Base-by-base conservation (phyloP, 768 basidiomycete species). In the Mycena amicta region DNA sequence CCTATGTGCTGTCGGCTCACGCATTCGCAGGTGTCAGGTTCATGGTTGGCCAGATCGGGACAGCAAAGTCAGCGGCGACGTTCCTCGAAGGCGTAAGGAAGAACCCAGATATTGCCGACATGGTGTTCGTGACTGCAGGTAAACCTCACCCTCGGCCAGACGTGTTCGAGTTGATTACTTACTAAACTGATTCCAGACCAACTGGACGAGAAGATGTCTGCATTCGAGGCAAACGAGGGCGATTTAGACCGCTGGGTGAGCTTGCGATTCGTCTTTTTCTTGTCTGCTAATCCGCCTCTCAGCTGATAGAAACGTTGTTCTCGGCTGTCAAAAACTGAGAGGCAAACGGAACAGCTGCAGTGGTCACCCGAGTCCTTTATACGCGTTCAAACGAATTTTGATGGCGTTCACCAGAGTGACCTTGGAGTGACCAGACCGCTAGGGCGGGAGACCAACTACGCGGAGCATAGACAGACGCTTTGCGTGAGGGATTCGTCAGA, bases 221-320 rank as follows among this genome's bases (percentile, higher is more conserved):
- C 30, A 20, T 55, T 55, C 46, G 28, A 55, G 53, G 47, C n/a
- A 22, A 59, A 59, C 53, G 47, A 55, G 46, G 22, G 53, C 28
- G 58, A 59, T 50, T 50, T 59, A 15, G 58, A 59, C 47, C 58
- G 58, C 39, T 59, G 58, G 58, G 58, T 59, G 45, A 50, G 41
- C 51, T 46, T 40, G 29, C n/a, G 25, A 52, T 46, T 45, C 28
- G n/a, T 33, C 45, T 22, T 49, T 18, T 16, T 13, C 33, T 15
- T 40, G 29, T 46, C 27, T 29, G 28, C 50, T 57, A 50, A 50
- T 57, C 29, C 30, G 23, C 26, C 45, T 40, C 29, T 25, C 55
- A 59, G 57, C 33, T 59, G 30, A 53, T 59, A 5, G 57, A 59
- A 54, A 59, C 57, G 33, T 33, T 59, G 26, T 59, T 49, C 37